Percentiles rank a stretch among this genome's conserved stretches.
Evolutionary conservation across 2,329 filamentous ascomycete genomes (phyloP).

Genomic region (Aureobasidium zeae): DNA sequence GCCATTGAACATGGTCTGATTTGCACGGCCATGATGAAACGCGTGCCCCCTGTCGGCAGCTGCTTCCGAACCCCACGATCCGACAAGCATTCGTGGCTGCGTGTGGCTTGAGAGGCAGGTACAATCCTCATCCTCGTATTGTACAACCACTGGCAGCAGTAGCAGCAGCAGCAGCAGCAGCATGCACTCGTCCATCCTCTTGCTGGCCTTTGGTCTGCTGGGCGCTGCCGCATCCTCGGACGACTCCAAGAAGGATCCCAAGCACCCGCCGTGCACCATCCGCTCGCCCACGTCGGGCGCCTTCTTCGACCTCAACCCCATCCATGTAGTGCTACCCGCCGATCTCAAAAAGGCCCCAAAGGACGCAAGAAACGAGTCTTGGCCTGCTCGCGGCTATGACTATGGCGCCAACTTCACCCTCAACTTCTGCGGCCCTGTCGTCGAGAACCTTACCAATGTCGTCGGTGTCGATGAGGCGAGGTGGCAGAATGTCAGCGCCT

Average conservation of each 20-base stretch:
- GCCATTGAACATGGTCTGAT: background rate
- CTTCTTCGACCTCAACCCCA: constrained; percentile 54
- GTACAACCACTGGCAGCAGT: constrained; percentile 10
- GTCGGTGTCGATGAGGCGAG: constrained; percentile 52
- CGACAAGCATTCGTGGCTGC: background rate
- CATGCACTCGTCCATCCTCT: constrained; percentile 20
- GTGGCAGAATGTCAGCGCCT: constrained; percentile 71
- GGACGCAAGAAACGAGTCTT: constrained; percentile 49
- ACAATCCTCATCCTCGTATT: background rate
- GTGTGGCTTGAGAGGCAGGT: constrained; percentile 6
- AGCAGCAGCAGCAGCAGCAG: background rate
- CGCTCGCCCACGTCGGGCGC: constrained; percentile 51
- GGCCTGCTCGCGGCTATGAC: constrained; percentile 62
- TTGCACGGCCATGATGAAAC: background rate
- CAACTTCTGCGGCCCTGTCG: constrained; percentile 71
- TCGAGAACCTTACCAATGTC: constrained; percentile 42
- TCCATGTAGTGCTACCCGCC: constrained; percentile 43
- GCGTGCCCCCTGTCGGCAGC: background rate
- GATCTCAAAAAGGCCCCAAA: constrained; percentile 35
- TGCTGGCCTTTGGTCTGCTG: constrained; percentile 27
- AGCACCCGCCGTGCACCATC: constrained; percentile 51
- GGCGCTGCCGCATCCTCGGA: constrained; percentile 31
- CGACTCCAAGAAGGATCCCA: constrained; percentile 25
- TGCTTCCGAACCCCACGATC: background rate
- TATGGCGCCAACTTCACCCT: constrained; percentile 74